These are phyloP conservation scores for Eremomyces bilateralis DNA, from an alignment of 495 filamentous ascomycete species.

Conservation along the genomic window DNA sequence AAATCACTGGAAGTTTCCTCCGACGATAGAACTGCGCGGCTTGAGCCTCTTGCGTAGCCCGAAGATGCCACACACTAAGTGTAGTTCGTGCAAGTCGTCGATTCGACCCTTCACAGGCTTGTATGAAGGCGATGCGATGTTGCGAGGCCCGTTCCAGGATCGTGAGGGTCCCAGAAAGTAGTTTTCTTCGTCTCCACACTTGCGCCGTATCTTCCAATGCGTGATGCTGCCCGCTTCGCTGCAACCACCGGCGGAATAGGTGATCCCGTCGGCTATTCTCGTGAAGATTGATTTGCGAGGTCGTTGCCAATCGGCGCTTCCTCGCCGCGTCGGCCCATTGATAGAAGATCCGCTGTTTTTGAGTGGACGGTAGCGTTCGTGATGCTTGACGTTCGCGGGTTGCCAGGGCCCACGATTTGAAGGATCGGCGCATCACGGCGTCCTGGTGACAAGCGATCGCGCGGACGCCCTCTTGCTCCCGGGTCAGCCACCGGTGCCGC, in stretches of 20 bases:
- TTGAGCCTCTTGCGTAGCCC: too few species aligned
- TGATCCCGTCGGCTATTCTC: constrained; percentile 4
- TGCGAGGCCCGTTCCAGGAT: too few species aligned
- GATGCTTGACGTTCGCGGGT: constrained; percentile 33
- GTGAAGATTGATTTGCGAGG: constrained; percentile 3
- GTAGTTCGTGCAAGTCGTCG: too few species aligned
- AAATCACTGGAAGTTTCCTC: too few species aligned
- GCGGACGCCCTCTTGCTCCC: constrained; percentile 17
- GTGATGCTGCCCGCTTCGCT: constrained; percentile 1
- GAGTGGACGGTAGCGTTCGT: constrained; percentile 17
- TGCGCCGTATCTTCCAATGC: constrained; percentile 2
- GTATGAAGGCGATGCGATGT: too few species aligned
- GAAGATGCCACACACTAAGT: too few species aligned
- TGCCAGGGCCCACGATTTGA: constrained; percentile 34
- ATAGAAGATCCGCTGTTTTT: constrained; percentile 4
- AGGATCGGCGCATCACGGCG: constrained; percentile 24
- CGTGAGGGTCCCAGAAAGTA: constrained; percentile 4
- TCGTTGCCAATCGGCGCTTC: constrained; percentile 7
- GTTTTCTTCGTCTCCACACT: constrained; percentile 5
- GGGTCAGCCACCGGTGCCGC: constrained; percentile 23
- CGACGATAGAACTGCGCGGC: too few species aligned
- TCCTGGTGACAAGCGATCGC: constrained; percentile 25
- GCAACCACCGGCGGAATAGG: constrained; percentile 1
- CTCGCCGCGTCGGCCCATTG: constrained; percentile 8
- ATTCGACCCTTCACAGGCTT: too few species aligned